Percentiles rank a stretch among this genome's conserved stretches.
Evolutionary conservation across 495 filamentous ascomycete genomes (phyloP).

Genomic region (Tuber umbilicatum): DNA sequence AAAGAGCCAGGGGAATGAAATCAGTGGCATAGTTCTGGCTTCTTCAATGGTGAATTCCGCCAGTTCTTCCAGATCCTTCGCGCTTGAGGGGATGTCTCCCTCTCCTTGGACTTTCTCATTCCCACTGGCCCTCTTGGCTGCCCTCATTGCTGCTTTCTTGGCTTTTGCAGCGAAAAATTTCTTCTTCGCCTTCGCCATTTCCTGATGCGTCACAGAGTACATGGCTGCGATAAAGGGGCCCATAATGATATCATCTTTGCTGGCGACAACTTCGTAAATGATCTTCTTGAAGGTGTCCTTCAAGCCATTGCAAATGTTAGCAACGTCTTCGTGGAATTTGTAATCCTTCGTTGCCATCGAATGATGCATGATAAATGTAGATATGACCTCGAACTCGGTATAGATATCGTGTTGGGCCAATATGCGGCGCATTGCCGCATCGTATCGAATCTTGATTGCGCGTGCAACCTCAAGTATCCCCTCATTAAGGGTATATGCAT

Average conservation of each 20-base stretch:
- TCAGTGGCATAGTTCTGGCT: constrained; percentile 59
- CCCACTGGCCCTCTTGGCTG: not conserved
- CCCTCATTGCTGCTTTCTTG: constrained; percentile 5
- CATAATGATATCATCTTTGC: constrained; percentile 53
- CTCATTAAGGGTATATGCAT: constrained; percentile 53
- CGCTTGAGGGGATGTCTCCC: not conserved
- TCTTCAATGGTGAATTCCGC: constrained; percentile 35
- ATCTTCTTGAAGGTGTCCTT: constrained; percentile 59
- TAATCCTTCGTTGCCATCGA: constrained; percentile 63
- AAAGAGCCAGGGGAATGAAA: constrained; percentile 94
- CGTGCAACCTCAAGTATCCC: constrained; percentile 53
- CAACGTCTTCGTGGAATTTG: constrained; percentile 78
- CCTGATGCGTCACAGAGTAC: constrained; percentile 73
- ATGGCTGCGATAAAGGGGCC: constrained; percentile 74
- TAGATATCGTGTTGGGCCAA: constrained; percentile 80
- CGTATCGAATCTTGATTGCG: constrained; percentile 69
- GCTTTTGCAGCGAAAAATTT: constrained; percentile 39
- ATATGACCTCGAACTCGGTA: constrained; percentile 89
- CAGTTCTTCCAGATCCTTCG: constrained; percentile 7
- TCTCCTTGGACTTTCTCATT: constrained; percentile 10
- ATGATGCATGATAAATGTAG: constrained; percentile 71
- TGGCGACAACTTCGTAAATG: constrained; percentile 59
- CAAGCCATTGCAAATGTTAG: constrained; percentile 55
- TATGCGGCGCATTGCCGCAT: constrained; percentile 65
- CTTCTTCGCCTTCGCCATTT: constrained; percentile 54